Evolutionary conservation across 2,329 filamentous ascomycete genomes (phyloP).

Genomic region (Cladosporium sp.): DNA sequence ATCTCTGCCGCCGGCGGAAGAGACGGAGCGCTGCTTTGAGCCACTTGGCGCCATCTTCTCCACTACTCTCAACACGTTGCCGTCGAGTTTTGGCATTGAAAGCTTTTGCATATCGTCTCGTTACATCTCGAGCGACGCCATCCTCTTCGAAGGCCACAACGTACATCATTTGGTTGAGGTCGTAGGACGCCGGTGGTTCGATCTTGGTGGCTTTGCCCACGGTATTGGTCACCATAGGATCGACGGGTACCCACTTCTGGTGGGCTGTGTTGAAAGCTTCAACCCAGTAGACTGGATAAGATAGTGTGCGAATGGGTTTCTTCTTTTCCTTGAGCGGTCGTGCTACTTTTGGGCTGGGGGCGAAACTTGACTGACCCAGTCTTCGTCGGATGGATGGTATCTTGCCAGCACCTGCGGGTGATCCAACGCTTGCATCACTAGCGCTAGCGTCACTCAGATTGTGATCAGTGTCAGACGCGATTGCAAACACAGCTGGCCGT

Average conservation of each 20-base stretch:
- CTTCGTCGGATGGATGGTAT: conserved; percentile 28
- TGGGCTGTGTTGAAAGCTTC: conserved; percentile 82
- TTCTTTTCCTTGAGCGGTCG: conserved; percentile 27
- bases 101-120: conserved; percentile 77
- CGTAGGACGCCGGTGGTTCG: conserved; percentile 77
- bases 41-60: conserved; percentile 52
- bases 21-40: conserved; percentile 48
- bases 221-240: conserved; percentile 75
- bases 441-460: conserved; percentile 16
- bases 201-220: conserved; percentile 72
- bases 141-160: conserved; percentile 82
- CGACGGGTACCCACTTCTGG: conserved; percentile 88
- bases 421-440: conserved; percentile 22
- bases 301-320: conserved; percentile 60
- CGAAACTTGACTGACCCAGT: conserved; percentile 30
- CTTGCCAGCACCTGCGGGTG: conserved; percentile 20
- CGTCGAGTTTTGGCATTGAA: conserved; percentile 88
- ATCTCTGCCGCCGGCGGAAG: conserved; percentile 31
- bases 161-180: conserved; percentile 73
- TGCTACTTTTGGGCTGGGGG: conserved; percentile 5
- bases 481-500: conserved; percentile 32
- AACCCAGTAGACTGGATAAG: conserved; percentile 87
- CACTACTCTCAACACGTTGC: conserved; percentile 67
- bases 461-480: conserved; percentile 19
- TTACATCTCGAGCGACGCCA: conserved; percentile 76